phyloP scores from a whole-genome alignment of 345 rosid genomes.

The Rhodamnia argentea region DNA sequence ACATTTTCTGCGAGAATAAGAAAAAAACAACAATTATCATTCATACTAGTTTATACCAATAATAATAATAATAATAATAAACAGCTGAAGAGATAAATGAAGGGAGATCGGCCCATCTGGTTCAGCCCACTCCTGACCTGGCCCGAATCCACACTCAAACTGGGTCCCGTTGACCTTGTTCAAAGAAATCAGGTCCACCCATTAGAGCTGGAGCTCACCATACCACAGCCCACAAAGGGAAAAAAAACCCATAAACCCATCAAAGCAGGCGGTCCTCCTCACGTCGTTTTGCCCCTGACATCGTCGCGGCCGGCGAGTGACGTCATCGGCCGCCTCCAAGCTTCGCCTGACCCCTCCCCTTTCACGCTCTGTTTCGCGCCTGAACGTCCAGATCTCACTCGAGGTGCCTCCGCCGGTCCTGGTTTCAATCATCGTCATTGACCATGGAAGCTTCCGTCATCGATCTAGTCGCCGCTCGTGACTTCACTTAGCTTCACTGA shows the following conservation, averaged over 20 bases:
- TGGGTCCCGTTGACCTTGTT: no score
- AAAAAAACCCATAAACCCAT: neutral
- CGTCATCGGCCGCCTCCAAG: neutral
- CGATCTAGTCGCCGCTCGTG: neutral
- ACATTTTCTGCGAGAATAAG: neutral
- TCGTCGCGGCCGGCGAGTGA: neutral
- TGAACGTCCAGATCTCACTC: neutral
- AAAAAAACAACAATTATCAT: neutral
- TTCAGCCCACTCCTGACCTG: no score
- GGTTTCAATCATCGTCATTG: neutral
- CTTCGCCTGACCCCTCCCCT: neutral
- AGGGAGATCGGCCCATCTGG: neutral
- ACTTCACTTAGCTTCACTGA: neutral
- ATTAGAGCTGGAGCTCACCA: neutral
- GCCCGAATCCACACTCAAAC: no score
- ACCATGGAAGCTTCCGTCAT: neutral
- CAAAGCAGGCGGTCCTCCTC: neutral
- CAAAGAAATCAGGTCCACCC: neutral
- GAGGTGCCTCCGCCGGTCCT: neutral
- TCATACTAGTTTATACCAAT: no score
- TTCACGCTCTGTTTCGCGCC: neutral
- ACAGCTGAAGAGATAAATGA: neutral
- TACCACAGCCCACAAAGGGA: neutral
- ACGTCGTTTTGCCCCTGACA: neutral
- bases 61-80: neutral